Percentiles rank a stretch among this genome's conserved stretches.
These are phyloP conservation scores for Ogataea ramenticola DNA, from an alignment of 805 yeast species.

Conservation along the genomic window DNA sequence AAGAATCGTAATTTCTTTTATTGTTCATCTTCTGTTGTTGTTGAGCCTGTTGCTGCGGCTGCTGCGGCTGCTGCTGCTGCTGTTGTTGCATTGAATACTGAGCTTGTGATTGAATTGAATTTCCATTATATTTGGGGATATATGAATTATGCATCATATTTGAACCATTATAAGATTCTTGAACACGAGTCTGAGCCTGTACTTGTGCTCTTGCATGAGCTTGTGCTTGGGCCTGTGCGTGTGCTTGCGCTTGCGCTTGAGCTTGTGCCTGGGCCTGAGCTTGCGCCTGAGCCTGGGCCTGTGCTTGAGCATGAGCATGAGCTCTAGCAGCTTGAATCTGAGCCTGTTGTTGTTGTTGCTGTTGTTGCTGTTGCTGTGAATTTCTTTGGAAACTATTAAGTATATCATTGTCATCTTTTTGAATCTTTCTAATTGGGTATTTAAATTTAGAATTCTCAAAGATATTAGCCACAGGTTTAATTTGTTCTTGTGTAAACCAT, in stretches of 20 bases:
- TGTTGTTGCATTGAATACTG: not conserved
- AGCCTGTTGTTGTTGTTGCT: not conserved
- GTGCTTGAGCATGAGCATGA: not conserved
- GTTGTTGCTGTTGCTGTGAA: slow-evolving; percentile 4
- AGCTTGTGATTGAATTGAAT: not conserved
- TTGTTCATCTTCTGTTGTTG: too few relatives aligned
- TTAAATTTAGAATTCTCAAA: slow-evolving; percentile 67
- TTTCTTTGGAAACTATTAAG: slow-evolving; percentile 23
- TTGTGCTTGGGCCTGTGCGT: not conserved
- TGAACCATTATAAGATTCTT: not conserved
- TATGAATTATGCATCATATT: not conserved
- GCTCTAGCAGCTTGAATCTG: not conserved
- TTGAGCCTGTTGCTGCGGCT: too few relatives aligned
- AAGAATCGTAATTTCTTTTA: not conserved
- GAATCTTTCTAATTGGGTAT: slow-evolving; percentile 83
- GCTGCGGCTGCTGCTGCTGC: not conserved
- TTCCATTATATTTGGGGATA: not conserved
- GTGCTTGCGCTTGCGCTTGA: not conserved
- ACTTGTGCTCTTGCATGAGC: not conserved
- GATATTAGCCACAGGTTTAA: slow-evolving; percentile 65
- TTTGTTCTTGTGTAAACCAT: slow-evolving; percentile 60
- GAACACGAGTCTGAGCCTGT: not conserved
- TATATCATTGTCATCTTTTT: slow-evolving; percentile 82
- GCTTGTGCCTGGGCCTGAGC: slow-evolving; percentile 1
- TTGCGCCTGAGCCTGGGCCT: not conserved